A percentile compares a stretch with the other conserved stretches of the same genome.
Conservation (phyloP, 2,329 filamentous ascomycete genomes). For the Trematosphaeria pertusa region DNA sequence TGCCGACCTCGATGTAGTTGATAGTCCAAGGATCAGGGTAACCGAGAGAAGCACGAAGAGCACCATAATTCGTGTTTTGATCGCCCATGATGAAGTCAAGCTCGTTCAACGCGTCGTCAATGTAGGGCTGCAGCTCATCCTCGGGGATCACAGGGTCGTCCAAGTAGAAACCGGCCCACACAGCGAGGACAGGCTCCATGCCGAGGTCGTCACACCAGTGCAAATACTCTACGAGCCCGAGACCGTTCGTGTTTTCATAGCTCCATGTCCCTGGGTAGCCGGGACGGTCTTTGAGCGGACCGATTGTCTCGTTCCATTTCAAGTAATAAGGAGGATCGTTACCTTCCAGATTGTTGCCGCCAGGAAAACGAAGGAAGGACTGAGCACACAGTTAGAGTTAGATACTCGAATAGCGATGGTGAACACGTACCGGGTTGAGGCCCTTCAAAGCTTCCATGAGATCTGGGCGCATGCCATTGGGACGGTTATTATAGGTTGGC, state of each 20-base stretch:
- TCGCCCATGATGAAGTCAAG: slow-evolving; percentile 31
- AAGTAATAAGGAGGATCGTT: slow-evolving; percentile 42
- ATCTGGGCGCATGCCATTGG: slow-evolving; percentile 57
- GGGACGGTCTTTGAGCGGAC: slow-evolving; percentile 51
- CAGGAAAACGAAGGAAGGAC: slow-evolving; percentile 54
- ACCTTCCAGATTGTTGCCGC: slow-evolving; percentile 58
- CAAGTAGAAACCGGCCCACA: slow-evolving; percentile 51
- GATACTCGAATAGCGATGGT: slow-evolving; percentile 34
- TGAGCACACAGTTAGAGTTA: background rate
- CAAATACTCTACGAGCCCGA: slow-evolving; percentile 52
- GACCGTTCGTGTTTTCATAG: slow-evolving; percentile 47
- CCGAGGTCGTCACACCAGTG: slow-evolving; percentile 51
- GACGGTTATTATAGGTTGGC: slow-evolving; percentile 57
- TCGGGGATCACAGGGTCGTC: slow-evolving; percentile 45
- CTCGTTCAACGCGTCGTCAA: slow-evolving; percentile 38
- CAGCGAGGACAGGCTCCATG: slow-evolving; percentile 46
- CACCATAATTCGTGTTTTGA: slow-evolving; percentile 22
- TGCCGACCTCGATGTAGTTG: slow-evolving; percentile 37
- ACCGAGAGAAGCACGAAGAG: slow-evolving; percentile 29
- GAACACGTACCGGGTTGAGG: slow-evolving; percentile 36
- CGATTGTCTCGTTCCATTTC: slow-evolving; percentile 60
- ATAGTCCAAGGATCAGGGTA: slow-evolving; percentile 31
- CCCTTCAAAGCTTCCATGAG: slow-evolving; percentile 52
- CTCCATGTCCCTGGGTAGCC: slow-evolving; percentile 49
- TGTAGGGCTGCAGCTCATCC: slow-evolving; percentile 38